A percentile compares a stretch with the other conserved stretches of the same genome.
phyloP scores from a whole-genome alignment of 495 filamentous ascomycete species.

The Daldinia decipiens region DNA sequence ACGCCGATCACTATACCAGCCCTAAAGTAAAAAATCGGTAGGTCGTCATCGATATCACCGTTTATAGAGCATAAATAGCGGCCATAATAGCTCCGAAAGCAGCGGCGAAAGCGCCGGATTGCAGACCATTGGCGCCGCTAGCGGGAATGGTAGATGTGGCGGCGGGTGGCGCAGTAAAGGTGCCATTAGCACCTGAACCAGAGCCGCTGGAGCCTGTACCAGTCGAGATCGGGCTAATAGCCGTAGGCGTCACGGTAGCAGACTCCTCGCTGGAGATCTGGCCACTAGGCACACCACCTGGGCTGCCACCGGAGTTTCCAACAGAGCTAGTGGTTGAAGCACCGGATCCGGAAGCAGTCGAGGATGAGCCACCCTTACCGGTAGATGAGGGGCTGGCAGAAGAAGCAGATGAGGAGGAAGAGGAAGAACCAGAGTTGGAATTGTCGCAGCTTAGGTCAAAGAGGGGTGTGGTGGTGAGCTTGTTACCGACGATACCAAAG shows the following conservation, averaged over 20 bases:
- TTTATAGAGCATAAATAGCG: constrained; percentile 47
- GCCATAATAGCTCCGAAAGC: constrained; percentile 47
- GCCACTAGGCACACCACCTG: constrained; percentile 31
- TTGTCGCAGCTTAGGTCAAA: constrained; percentile 69
- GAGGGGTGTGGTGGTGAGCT: constrained; percentile 63
- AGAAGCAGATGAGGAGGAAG: constrained; percentile 16
- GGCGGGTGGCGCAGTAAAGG: constrained; percentile 35
- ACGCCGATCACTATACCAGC: constrained; percentile 33
- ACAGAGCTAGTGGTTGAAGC: constrained; percentile 24
- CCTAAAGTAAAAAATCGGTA: constrained; percentile 11
- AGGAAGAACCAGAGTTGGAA: constrained; percentile 26
- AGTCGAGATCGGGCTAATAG: constrained; percentile 23
- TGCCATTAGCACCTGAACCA: constrained; percentile 41
- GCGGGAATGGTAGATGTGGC: constrained; percentile 36
- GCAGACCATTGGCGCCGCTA: constrained; percentile 35
- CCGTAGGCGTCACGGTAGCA: constrained; percentile 37
- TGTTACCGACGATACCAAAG: constrained; percentile 69
- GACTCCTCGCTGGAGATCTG: constrained; percentile 43
- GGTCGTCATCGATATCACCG: neutral
- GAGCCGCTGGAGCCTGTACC: constrained; percentile 44
- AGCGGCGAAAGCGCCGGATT: constrained; percentile 42
- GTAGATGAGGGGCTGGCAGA: constrained; percentile 26
- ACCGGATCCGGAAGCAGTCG: constrained; percentile 30
- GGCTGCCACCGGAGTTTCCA: constrained; percentile 40
- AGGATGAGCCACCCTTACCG: constrained; percentile 23